Base-by-base conservation (phyloP, 208 protist species). In the Leishmania major region DNA sequence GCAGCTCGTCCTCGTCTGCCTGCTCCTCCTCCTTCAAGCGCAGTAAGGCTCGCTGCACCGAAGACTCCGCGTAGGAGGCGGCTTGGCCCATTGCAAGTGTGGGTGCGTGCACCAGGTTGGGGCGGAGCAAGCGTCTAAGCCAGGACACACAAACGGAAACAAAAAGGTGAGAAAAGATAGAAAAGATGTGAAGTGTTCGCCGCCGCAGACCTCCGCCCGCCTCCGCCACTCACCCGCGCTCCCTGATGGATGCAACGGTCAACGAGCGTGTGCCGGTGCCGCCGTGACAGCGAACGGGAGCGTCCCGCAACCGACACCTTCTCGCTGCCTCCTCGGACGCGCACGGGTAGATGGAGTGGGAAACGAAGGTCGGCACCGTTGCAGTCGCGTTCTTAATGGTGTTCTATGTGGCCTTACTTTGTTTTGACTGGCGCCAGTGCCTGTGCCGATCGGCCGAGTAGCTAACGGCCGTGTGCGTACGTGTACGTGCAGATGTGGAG, bases 61-160 rank as follows among this genome's bases (percentile, higher is more conserved):
- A 86, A 40, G 87, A 89, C 70, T 88, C 84, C 6, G 88, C 82
- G 81, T 93, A 91, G 28, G 90, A 90, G 31, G 90, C 83, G n/a
- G 88, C 85, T 59, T 93, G 90, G 8, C 88, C 88, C 88, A 93
- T 93, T 3, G 6, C 47, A 62, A 1, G 28, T 22, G 57, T 62
- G 19, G 25, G 28, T n/a, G 25, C 19, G 25, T 62, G 57, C 57
- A 62, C 25, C 28, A 13, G 57, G 45, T 47, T 62, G 7, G 57
- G 25, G 57, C 25, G 57, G 25, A 25, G 25, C 6, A 47, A 47
- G 45, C 10, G 45, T 47, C 45, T 47, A 25, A 62, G 57, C 28
- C 19, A 3, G 4, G 0, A 17, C 10, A 31, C 3, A 3, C 28
- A 35, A 7, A 31, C 7, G 7, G 8, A 7, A 37, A 31, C 37